Conservation (phyloP, 306 rosid genomes). For the Nissolia schottii region DNA sequence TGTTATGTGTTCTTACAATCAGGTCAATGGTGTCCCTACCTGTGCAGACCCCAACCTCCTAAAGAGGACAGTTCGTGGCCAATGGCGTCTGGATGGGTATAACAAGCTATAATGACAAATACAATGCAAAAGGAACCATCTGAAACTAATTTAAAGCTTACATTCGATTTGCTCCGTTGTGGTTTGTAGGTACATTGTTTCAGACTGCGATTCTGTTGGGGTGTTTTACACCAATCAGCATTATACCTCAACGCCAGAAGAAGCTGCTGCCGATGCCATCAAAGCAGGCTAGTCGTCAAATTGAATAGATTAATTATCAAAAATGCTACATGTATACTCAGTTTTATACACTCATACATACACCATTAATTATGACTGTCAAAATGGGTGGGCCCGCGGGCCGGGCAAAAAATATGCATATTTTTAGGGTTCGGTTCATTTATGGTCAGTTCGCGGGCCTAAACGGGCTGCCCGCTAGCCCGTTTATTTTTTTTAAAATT, state of each 20-base stretch:
- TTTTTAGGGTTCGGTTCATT: too few relatives aligned
- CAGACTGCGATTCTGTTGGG: conserved; percentile 85
- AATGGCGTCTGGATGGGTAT: conserved; percentile 80
- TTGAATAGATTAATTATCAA: too few relatives aligned
- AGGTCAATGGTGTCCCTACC: conserved; percentile 87
- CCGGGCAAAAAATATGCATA: too few relatives aligned
- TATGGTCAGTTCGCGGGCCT: too few relatives aligned
- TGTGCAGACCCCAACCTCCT: conserved; percentile 83
- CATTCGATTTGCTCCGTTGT: not conserved
- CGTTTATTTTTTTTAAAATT: too few relatives aligned
- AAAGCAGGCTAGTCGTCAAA: conserved; percentile 68
- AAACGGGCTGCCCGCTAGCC: too few relatives aligned
- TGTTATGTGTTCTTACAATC: conserved; percentile 87
- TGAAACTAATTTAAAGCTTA: too few relatives aligned
- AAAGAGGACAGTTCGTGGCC: conserved; percentile 51
- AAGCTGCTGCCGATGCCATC: conserved; percentile 85
- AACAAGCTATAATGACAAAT: not conserved
- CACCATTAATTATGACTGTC: too few relatives aligned
- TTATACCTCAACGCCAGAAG: conserved; percentile 77
- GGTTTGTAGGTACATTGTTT: conserved; percentile 67
- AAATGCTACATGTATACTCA: too few relatives aligned
- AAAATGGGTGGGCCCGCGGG: too few relatives aligned
- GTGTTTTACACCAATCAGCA: conserved; percentile 67
- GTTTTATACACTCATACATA: too few relatives aligned
- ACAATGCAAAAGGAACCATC: not conserved